Conservation (phyloP, 441 rosid species). For the Gossypium schwendimanii region DNA sequence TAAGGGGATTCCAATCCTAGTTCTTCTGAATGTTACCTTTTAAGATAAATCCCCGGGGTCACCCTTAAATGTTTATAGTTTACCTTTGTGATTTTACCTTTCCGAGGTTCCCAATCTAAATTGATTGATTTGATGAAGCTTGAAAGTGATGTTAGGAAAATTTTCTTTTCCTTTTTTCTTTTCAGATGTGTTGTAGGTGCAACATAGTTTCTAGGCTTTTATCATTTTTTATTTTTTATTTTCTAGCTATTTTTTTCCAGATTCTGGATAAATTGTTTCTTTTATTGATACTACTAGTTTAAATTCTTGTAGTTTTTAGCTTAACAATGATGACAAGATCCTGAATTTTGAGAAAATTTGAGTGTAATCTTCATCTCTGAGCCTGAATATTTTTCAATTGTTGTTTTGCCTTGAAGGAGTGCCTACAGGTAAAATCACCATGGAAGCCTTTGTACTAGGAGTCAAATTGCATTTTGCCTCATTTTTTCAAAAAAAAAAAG, state of each 20-base stretch:
- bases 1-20: neutral
- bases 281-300: neutral
- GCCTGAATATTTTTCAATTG: neutral
- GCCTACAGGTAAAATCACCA: neutral
- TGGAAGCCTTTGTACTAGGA: too few relatives aligned
- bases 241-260: neutral
- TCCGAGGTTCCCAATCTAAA: neutral
- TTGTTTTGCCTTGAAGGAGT: slow-evolving; percentile 7
- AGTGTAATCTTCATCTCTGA: neutral
- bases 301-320: neutral
- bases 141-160: neutral
- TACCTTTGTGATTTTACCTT: neutral
- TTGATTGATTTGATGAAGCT: neutral
- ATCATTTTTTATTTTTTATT: neutral
- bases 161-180: neutral
- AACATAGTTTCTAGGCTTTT: neutral
- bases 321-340: neutral
- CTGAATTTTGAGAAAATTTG: neutral
- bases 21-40: neutral
- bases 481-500: too few relatives aligned
- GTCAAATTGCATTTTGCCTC: too few relatives aligned
- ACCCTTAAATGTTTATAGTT: neutral
- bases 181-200: neutral
- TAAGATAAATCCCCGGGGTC: neutral
- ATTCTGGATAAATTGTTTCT: neutral